A percentile compares a stretch with the other conserved stretches of the same genome.
Conservation (phyloP, 2,329 filamentous ascomycete species). For the Fusarium neocosmosporiellum region DNA sequence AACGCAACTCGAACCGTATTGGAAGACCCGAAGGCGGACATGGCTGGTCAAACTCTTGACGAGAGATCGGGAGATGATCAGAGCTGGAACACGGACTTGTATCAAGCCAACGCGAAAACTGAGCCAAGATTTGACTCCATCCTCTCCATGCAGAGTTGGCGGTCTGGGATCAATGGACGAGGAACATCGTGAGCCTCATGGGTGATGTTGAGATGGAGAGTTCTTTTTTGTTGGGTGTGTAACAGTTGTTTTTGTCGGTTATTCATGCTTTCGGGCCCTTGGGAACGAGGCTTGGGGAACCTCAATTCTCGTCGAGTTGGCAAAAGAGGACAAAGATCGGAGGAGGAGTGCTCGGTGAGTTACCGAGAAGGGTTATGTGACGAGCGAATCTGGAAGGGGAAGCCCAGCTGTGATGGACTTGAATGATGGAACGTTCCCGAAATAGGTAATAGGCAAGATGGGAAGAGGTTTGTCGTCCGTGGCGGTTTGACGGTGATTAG, state of each 20-base stretch:
- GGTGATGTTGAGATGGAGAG: slow-evolving; percentile 3
- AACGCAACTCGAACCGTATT: slow-evolving; percentile 31
- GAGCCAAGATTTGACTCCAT: background rate
- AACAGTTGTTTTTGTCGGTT: slow-evolving; percentile 12
- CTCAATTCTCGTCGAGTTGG: background rate
- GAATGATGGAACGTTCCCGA: background rate
- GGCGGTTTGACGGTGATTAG: slow-evolving; percentile 5
- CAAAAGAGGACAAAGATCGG: background rate
- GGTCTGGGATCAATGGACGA: background rate
- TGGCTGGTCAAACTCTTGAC: slow-evolving; percentile 19
- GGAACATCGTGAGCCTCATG: background rate
- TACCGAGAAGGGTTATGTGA: slow-evolving; percentile 11
- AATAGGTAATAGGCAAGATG: background rate
- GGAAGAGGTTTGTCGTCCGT: background rate
- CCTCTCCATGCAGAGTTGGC: background rate
- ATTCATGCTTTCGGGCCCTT: slow-evolving; percentile 8
- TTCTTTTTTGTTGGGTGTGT: slow-evolving; percentile 12
- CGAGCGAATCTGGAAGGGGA: slow-evolving; percentile 13
- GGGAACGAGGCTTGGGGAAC: background rate
- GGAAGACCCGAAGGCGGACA: slow-evolving; percentile 33
- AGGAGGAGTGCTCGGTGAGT: background rate
- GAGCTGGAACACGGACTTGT: slow-evolving; percentile 8
- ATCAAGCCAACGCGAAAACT: background rate
- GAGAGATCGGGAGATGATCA: slow-evolving; percentile 13
- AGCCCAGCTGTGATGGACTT: background rate